Conservation (phyloP, 2,329 filamentous ascomycete genomes). For the Sporothrix pseudoabietina region DNA sequence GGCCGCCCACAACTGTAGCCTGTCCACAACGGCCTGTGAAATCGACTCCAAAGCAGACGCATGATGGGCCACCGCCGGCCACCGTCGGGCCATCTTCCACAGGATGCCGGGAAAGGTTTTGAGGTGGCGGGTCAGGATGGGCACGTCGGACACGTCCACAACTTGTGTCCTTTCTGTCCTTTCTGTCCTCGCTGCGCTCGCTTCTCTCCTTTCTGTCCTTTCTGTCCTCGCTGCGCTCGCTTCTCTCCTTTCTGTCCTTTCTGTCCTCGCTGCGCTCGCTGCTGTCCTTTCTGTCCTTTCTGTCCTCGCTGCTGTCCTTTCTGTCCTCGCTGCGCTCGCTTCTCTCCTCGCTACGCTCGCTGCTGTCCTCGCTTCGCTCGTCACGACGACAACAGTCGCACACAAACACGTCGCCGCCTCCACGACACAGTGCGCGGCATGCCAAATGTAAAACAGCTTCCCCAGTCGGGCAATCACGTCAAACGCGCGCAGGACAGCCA, state of each 20-base stretch:
- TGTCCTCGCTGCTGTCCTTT: too few species aligned
- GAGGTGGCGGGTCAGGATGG: conserved; percentile 19
- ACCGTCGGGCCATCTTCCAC: conserved; percentile 24
- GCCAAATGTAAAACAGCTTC: conserved; percentile 26
- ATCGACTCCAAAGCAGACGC: not conserved
- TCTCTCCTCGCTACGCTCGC: not conserved
- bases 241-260: too few species aligned
- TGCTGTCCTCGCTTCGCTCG: not conserved
- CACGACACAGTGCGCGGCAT: conserved; percentile 17
- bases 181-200: too few species aligned
- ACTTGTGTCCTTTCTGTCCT: not conserved
- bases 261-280: not conserved
- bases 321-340: not conserved
- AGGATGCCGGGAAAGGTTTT: conserved; percentile 20
- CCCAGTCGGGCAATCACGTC: conserved; percentile 23
- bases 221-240: too few species aligned
- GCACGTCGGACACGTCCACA: not conserved
- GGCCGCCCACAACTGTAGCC: not conserved
- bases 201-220: not conserved
- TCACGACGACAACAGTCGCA: not conserved
- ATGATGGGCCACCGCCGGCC: conserved; percentile 18
- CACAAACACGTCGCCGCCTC: conserved; percentile 13
- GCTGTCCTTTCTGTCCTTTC: too few species aligned
- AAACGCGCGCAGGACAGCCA: conserved; percentile 16
- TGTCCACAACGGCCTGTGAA: not conserved